Base-by-base conservation (phyloP, 1,284 basidiomycete genomes). In the Neolentinus lepideus region DNA sequence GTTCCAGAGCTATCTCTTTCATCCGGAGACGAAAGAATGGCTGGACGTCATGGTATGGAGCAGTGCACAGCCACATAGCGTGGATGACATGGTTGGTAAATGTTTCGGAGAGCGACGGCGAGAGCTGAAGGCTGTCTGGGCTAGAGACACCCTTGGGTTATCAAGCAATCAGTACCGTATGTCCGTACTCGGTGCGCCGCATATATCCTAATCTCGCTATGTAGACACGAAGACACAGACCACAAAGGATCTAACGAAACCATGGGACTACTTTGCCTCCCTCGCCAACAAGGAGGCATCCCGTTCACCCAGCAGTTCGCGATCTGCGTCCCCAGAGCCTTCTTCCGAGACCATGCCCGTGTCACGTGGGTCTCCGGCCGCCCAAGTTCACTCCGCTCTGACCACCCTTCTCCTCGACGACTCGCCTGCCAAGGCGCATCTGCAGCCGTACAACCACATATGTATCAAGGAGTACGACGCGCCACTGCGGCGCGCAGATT, bases 21-120 rank as follows among this genome's bases (percentile, higher is more conserved):
- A 83, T 53, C 69, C 74, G 0, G 61, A 71, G 26, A 87, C 83
- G 22, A 70, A 67, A 35, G 61, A 63, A 19, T 88, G 85, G 82
- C 76, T 92, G 26, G 87, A 92, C 58, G 83, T 86, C 3, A 89
- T 94, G 82, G 81, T 94, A 0, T 94, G 92, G 92, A 90, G 87
- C 60, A 90, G 86, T 0, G 92, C 92, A 1, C 86, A 91, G 65
- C 86, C 88, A 0, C 80, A 85, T 56, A 92, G 84, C 62, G 92
- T 94, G 2, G 69, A 74, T 0, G 81, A 83, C 60, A 90, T 90
- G 88, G 84, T 88, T 0, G 65, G 75, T 27, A 74, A 71, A 53
- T 77, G 75, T 57, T 90, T 87, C 66, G 77, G 71, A 2, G 61
- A 69, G 3, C 61, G 71, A 26, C 74, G 72, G 55, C 62, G 64